A percentile compares a stretch with the other conserved stretches of the same genome.
These are phyloP conservation scores for Daldinia decipiens DNA, from an alignment of 495 filamentous ascomycete genomes.

Conservation along the genomic window DNA sequence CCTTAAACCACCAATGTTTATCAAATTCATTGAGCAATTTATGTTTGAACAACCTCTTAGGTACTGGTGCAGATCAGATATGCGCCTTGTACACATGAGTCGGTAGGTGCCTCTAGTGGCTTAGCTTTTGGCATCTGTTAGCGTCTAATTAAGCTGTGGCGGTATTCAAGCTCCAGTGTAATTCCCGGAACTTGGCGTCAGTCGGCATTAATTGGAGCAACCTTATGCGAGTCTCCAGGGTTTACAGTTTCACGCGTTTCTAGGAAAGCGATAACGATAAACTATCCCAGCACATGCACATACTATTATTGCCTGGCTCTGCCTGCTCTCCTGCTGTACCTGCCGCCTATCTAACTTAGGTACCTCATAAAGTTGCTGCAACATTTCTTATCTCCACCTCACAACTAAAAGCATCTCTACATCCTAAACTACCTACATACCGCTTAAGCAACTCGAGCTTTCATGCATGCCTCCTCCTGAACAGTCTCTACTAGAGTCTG, in stretches of 20 bases:
- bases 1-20: too few species aligned
- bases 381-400: conserved; percentile 14
- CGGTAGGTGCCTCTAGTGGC: not conserved
- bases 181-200: not conserved
- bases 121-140: not conserved
- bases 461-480: conserved; percentile 49
- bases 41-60: too few species aligned
- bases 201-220: conserved; percentile 22
- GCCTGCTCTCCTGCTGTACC: not conserved
- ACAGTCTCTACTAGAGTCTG: conserved; percentile 36
- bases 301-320: not conserved
- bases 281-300: not conserved
- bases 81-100: not conserved
- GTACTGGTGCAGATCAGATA: not conserved
- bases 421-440: conserved; percentile 6
- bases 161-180: conserved; percentile 1
- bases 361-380: not conserved
- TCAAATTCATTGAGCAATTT: too few species aligned
- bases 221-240: conserved; percentile 28
- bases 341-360: conserved; percentile 2
- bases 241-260: conserved; percentile 35
- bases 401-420: conserved; percentile 1
- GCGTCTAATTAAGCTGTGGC: not conserved
- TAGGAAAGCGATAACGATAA: conserved; percentile 44
- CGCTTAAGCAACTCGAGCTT: conserved; percentile 17